Evolutionary conservation across 768 basidiomycete species (phyloP).

Genomic region (Pleurotus djamor): DNA sequence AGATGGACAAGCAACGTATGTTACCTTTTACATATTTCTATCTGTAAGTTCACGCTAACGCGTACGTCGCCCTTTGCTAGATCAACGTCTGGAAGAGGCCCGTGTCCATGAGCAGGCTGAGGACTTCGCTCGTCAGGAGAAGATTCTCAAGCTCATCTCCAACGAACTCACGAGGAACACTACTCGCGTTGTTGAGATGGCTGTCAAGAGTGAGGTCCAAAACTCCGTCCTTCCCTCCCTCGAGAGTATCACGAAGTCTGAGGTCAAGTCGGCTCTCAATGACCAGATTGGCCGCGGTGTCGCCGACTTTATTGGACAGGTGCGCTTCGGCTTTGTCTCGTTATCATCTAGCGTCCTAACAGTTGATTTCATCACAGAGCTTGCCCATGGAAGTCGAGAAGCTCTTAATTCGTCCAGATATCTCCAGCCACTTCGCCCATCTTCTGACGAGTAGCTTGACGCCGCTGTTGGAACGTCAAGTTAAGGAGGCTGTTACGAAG

Average conservation of each 20-base stretch:
- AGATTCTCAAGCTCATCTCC: slow-evolving; percentile 85
- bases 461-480: slow-evolving; percentile 76
- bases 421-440: slow-evolving; percentile 74
- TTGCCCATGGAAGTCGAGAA: slow-evolving; percentile 81
- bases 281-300: slow-evolving; percentile 76
- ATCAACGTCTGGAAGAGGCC: slow-evolving; percentile 82
- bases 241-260: slow-evolving; percentile 77
- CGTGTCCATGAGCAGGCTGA: slow-evolving; percentile 75
- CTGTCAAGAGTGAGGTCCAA: slow-evolving; percentile 83
- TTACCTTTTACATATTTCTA: slow-evolving; percentile 11
- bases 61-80: slow-evolving; percentile 31
- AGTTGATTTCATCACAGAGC: slow-evolving; percentile 36
- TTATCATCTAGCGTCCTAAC: neutral
- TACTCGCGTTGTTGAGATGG: slow-evolving; percentile 85
- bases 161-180: slow-evolving; percentile 86
- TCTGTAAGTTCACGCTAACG: neutral
- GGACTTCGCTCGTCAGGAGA: slow-evolving; percentile 84
- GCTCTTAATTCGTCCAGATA: slow-evolving; percentile 70
- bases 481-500: slow-evolving; percentile 77
- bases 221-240: slow-evolving; percentile 81
- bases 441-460: slow-evolving; percentile 70
- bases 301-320: slow-evolving; percentile 71
- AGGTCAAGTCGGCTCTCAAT: slow-evolving; percentile 76
- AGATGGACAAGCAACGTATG: slow-evolving; percentile 90
- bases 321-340: slow-evolving; percentile 24